These are phyloP conservation scores for Lachnellula cervina DNA, from an alignment of 2,329 filamentous ascomycete genomes.

Conservation along the genomic window DNA sequence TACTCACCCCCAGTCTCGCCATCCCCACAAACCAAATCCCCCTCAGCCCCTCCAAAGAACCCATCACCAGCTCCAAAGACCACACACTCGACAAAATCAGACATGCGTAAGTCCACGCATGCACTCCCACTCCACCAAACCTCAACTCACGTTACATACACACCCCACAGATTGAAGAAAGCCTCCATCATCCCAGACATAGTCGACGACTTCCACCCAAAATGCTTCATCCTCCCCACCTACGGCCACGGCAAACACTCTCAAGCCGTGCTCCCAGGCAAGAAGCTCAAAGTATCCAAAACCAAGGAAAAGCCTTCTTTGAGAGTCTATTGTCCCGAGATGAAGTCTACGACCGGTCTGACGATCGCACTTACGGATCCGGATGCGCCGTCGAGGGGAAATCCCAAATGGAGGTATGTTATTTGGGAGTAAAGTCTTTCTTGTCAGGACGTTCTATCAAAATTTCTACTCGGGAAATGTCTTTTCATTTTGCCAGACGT, in stretches of 20 bases:
- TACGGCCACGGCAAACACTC: slow-evolving; percentile 41
- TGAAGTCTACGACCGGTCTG: slow-evolving; percentile 29
- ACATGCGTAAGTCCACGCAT: not conserved
- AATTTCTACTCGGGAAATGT: no score
- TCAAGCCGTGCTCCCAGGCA: slow-evolving; percentile 42
- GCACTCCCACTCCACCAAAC: slow-evolving; percentile 13
- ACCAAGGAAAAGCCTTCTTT: slow-evolving; percentile 28
- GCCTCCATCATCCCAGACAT: slow-evolving; percentile 36
- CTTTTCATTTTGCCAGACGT: no score
- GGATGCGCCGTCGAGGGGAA: slow-evolving; percentile 48
- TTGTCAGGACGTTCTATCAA: no score
- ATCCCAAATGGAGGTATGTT: slow-evolving; percentile 44
- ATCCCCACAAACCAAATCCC: not conserved
- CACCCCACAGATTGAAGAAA: slow-evolving; percentile 11
- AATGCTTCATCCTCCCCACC: slow-evolving; percentile 42
- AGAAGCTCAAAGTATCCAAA: slow-evolving; percentile 27
- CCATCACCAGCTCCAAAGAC: not conserved
- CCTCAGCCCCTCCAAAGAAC: not conserved
- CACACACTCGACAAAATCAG: not conserved
- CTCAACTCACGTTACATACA: not conserved
- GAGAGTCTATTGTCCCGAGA: slow-evolving; percentile 27
- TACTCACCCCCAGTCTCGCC: not conserved
- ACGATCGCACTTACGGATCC: slow-evolving; percentile 52
- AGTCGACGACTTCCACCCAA: slow-evolving; percentile 52
- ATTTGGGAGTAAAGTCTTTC: no score